phyloP scores from a whole-genome alignment of 164 flowering plant genomes.

The Hamamelis virginiana region DNA sequence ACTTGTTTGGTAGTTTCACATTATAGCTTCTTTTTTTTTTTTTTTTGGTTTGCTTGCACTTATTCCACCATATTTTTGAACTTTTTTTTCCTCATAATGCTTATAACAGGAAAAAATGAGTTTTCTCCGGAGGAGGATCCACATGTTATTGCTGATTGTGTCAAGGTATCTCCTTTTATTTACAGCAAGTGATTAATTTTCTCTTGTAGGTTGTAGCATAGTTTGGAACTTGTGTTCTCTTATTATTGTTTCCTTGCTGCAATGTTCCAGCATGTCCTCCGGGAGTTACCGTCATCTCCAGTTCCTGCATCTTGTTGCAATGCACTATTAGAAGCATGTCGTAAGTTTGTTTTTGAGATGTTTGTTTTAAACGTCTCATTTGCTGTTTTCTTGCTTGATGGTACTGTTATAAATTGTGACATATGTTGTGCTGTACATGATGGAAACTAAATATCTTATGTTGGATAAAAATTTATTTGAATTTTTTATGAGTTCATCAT shows the following conservation, averaged over 20 bases:
- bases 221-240: neutral
- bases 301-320: slow-evolving; percentile 97
- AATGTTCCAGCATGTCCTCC: slow-evolving; percentile 62
- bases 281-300: slow-evolving; percentile 96
- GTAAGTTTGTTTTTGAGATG: slow-evolving; percentile 47
- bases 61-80: neutral
- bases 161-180: slow-evolving; percentile 60
- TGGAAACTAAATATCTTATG: neutral
- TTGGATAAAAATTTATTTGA: neutral
- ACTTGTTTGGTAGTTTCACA: too few species aligned
- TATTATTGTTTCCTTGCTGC: slow-evolving; percentile 8
- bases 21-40: too few species aligned
- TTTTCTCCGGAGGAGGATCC: slow-evolving; percentile 88
- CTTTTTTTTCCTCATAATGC: slow-evolving; percentile 13
- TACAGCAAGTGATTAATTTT: neutral
- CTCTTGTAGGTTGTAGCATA: slow-evolving; percentile 4
- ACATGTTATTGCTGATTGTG: slow-evolving; percentile 89
- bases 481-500: neutral
- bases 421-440: neutral
- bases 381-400: neutral
- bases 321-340: slow-evolving; percentile 77
- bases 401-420: neutral
- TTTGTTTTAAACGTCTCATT: neutral
- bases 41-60: neutral
- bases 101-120: slow-evolving; percentile 65